Percentiles rank a stretch among this genome's conserved stretches.
Evolutionary conservation across 2,329 filamentous ascomycete species (phyloP).

Genomic region (Trichophyton simii): DNA sequence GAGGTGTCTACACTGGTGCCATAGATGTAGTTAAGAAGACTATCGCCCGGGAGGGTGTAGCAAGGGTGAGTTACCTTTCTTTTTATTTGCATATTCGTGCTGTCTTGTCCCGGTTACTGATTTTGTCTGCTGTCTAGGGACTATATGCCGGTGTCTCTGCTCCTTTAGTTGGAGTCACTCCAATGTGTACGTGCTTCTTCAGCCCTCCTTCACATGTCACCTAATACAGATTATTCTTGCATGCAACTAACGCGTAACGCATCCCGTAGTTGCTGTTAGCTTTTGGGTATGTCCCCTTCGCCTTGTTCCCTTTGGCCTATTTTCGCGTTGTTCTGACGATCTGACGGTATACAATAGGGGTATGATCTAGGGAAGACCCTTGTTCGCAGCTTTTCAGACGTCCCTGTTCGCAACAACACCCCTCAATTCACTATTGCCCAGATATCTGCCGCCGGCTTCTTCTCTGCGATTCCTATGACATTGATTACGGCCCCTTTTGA

Average conservation of each 20-base stretch:
- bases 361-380: constrained; percentile 92
- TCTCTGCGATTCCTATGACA: constrained; percentile 95
- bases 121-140: constrained; percentile 42
- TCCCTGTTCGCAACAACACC: constrained; percentile 47
- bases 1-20: constrained; percentile 78
- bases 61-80: constrained; percentile 33
- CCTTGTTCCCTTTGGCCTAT: background rate
- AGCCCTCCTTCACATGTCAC: background rate
- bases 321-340: background rate
- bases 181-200: constrained; percentile 69
- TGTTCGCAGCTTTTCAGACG: constrained; percentile 55
- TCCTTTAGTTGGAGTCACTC: constrained; percentile 87
- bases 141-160: constrained; percentile 96
- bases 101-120: background rate
- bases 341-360: constrained; percentile 44
- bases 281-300: constrained; percentile 42
- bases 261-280: constrained; percentile 46
- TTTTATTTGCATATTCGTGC: background rate
- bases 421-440: constrained; percentile 68
- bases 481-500: constrained; percentile 97
- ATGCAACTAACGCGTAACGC: constrained; percentile 5
- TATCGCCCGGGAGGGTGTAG: constrained; percentile 70
- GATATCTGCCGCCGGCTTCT: constrained; percentile 85
- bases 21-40: constrained; percentile 86
- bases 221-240: background rate